Evolutionary conservation across 441 rosid genomes (phyloP), one percentile per base, ranked within the genome.

Genomic region (Adansonia madagascariensis): DNA sequence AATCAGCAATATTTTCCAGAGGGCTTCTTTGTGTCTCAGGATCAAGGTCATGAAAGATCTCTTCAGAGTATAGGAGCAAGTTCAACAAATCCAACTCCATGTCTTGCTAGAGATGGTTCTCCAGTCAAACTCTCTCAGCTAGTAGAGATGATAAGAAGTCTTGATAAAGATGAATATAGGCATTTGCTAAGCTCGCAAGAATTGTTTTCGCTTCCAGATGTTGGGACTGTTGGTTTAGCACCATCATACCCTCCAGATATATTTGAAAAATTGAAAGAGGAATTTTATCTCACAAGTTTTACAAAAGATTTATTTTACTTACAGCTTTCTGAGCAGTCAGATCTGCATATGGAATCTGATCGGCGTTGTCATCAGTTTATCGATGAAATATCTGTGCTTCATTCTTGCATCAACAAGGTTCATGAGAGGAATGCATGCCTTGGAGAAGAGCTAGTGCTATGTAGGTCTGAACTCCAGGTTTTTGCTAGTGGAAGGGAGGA

Each of bases 301-400:
- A 74, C 75, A 24, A 95, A 89, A 81, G 89, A 89, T 84, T 77
- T 92, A 75, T 82, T 84, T 73, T 85, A 84, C 60, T 71, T 86
- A 84, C 96, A 92, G 82, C 85, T 96, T 46, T 78, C 81, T 70
- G 99, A 94, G 79, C 90, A 85, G 68, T 87, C 88, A 75, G 75
- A 78, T 82, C 69, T 86, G 79, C 93, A 82, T 80, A 78, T 46
- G 27, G 91, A 90, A 69, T 81, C 81, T 82, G 88, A 84, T 83
- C 80, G 69, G 31, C 86, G 75, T 73, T 86, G 77, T 78, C 82
- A 62, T 73, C 88, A 87, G 82, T 75, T 85, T 78, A 79, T 82
- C 77, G 80, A 86, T 82, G 94, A 92, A 80, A 75, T 88, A 69
- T 85, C 88, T 73, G 61, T 78, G 79, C 90, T 91, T 62, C 86